A percentile compares a stretch with the other conserved stretches of the same genome.
Conservation (phyloP, 768 basidiomycete species). For the Hypholoma sublateritium region DNA sequence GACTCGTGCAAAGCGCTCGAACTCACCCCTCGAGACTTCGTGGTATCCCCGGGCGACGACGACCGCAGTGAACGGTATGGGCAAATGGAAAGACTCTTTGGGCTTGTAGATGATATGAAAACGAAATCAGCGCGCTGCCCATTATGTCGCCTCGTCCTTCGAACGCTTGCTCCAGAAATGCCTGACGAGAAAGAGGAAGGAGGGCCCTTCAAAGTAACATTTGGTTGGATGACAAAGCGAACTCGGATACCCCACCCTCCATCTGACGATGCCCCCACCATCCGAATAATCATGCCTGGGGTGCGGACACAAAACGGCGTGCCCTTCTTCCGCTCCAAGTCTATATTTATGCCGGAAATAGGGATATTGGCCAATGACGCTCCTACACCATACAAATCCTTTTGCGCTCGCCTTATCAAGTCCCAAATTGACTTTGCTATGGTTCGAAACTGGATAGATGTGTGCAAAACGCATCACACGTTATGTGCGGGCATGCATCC, state of each 20-base stretch:
- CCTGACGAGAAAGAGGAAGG: background rate
- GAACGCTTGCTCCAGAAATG: background rate
- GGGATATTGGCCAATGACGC: conserved; percentile 3
- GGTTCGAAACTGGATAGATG: conserved; percentile 6
- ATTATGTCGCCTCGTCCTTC: conserved; percentile 1
- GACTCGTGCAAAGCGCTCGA: background rate
- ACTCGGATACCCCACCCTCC: background rate
- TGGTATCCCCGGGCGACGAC: background rate
- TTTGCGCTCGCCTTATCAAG: background rate
- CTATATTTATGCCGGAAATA: background rate
- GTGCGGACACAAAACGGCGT: background rate
- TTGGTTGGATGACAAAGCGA: background rate
- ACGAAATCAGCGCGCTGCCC: background rate
- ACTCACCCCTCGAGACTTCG: background rate
- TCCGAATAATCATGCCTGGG: background rate
- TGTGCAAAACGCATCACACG: conserved; percentile 1
- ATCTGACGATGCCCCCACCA: background rate
- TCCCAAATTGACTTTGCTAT: conserved; percentile 3
- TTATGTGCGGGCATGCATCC: background rate
- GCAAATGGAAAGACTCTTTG: background rate
- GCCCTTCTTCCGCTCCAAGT: no score
- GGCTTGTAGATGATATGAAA: background rate
- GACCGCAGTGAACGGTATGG: background rate
- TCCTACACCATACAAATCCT: background rate
- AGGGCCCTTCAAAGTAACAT: background rate